Percentiles rank a stretch among this genome's conserved stretches.
phyloP scores from a whole-genome alignment of 352 stramenopile species.

The Pythium volutum region DNA sequence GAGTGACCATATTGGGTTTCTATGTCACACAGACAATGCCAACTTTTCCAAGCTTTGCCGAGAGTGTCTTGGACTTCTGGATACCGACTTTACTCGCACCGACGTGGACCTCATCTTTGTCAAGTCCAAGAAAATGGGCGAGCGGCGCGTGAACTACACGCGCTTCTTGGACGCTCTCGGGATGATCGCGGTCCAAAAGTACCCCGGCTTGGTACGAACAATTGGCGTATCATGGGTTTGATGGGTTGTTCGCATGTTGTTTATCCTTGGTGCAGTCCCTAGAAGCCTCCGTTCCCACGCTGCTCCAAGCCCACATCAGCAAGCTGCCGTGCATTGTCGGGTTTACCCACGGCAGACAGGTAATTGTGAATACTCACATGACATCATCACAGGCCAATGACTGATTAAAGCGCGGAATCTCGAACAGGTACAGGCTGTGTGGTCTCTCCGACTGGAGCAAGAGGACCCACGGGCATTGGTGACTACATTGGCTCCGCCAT shows the following conservation, averaged over 20 bases:
- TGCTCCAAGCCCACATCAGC: slow-evolving; percentile 63
- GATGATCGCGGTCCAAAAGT: slow-evolving; percentile 84
- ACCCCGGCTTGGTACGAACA: slow-evolving; percentile 53
- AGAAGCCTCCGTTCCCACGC: slow-evolving; percentile 55
- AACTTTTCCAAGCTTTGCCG: slow-evolving; percentile 88
- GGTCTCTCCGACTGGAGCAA: slow-evolving; percentile 51
- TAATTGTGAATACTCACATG: slow-evolving; percentile 8
- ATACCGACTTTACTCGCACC: slow-evolving; percentile 52
- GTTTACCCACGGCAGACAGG: slow-evolving; percentile 55
- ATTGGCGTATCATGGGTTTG: not conserved
- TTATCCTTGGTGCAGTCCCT: slow-evolving; percentile 32
- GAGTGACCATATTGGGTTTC: not conserved
- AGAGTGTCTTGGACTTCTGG: slow-evolving; percentile 65
- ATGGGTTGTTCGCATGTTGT: not conserved
- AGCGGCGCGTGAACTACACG: slow-evolving; percentile 80
- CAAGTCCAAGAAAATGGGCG: slow-evolving; percentile 83
- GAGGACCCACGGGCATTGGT: slow-evolving; percentile 25
- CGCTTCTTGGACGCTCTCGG: slow-evolving; percentile 82
- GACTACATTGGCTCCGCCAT: slow-evolving; percentile 4
- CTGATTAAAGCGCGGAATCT: not conserved
- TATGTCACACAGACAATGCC: slow-evolving; percentile 46
- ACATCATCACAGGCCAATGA: not conserved
- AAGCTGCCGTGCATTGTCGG: slow-evolving; percentile 62
- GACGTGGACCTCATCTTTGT: slow-evolving; percentile 89
- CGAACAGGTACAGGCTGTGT: slow-evolving; percentile 58